phyloP scores from a whole-genome alignment of 192 early-diverging fungal species.

The Allomyces macrogynus region DNA sequence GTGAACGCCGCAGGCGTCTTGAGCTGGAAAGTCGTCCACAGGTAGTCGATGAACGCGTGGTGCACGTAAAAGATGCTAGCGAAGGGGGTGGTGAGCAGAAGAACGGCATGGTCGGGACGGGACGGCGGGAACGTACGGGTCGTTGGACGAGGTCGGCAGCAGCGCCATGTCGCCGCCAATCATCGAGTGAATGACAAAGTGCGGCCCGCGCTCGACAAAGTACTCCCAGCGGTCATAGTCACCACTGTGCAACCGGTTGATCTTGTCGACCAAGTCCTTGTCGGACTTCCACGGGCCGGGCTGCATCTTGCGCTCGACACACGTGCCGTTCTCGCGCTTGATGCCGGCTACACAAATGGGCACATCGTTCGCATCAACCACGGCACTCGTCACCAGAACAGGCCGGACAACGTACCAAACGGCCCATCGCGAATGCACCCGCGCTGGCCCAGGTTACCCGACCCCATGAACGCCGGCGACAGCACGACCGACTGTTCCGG shows the following conservation, averaged over 20 bases:
- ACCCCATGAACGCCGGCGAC: background rate
- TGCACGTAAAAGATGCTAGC: constrained; percentile 18
- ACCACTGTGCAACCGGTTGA: background rate
- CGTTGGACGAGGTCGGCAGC: constrained; percentile 12
- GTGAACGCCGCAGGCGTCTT: background rate
- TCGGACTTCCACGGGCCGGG: background rate
- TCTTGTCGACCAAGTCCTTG: background rate
- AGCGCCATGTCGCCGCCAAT: constrained; percentile 10
- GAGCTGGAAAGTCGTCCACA: constrained; percentile 15
- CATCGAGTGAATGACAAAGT: constrained; percentile 9
- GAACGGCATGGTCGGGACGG: too few species aligned
- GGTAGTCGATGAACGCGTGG: constrained; percentile 20
- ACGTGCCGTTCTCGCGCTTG: background rate
- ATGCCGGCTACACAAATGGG: too few species aligned
- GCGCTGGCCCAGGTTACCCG: background rate
- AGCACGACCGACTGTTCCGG: background rate
- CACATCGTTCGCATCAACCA: too few species aligned
- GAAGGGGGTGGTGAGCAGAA: too few species aligned
- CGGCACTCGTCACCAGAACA: too few species aligned
- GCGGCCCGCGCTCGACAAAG: constrained; percentile 8
- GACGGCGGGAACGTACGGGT: constrained; percentile 5
- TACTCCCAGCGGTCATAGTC: constrained; percentile 2
- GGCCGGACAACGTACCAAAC: background rate
- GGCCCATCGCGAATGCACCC: background rate
- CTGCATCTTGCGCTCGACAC: background rate